phyloP scores from a whole-genome alignment of 495 filamentous ascomycete genomes.

The Tetracladium marchalianum region DNA sequence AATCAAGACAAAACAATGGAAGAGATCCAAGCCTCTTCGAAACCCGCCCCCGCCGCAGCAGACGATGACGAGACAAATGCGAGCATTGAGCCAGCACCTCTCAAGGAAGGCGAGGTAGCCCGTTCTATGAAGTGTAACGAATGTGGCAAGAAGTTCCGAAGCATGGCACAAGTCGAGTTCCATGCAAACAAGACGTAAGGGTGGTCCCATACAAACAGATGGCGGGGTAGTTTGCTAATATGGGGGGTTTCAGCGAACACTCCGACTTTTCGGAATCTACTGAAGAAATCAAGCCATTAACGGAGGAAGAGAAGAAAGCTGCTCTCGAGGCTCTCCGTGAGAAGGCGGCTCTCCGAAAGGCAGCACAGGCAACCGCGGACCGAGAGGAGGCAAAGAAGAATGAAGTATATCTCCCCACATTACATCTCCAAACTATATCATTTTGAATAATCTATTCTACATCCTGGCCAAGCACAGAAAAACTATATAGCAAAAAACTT shows the following conservation, averaged over 20 bases:
- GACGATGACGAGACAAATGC: slow-evolving; percentile 37
- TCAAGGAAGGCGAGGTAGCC: slow-evolving; percentile 52
- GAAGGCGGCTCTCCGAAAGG: slow-evolving; percentile 64
- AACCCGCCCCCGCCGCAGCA: slow-evolving; percentile 10
- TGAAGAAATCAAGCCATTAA: slow-evolving; percentile 82
- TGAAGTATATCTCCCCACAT: slow-evolving; percentile 44
- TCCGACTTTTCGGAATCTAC: slow-evolving; percentile 89
- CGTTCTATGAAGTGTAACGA: slow-evolving; percentile 67
- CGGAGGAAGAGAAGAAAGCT: slow-evolving; percentile 80
- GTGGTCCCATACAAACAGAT: neutral
- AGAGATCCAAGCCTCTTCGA: slow-evolving; percentile 46
- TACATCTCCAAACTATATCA: too few species aligned
- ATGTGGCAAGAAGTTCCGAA: slow-evolving; percentile 84
- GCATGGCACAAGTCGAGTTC: slow-evolving; percentile 69
- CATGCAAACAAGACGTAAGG: slow-evolving; percentile 77
- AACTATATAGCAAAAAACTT: neutral
- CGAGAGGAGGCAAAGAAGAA: slow-evolving; percentile 83
- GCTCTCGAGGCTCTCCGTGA: slow-evolving; percentile 64
- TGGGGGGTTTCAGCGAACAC: slow-evolving; percentile 47
- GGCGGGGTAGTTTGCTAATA: slow-evolving; percentile 5
- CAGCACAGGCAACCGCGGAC: slow-evolving; percentile 59
- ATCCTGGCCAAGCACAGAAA: neutral
- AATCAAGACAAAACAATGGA: slow-evolving; percentile 78
- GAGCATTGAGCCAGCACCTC: slow-evolving; percentile 35
- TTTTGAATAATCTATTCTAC: neutral